Base-by-base conservation (phyloP, 164 flowering plant species). In the Aristolochia californica region DNA sequence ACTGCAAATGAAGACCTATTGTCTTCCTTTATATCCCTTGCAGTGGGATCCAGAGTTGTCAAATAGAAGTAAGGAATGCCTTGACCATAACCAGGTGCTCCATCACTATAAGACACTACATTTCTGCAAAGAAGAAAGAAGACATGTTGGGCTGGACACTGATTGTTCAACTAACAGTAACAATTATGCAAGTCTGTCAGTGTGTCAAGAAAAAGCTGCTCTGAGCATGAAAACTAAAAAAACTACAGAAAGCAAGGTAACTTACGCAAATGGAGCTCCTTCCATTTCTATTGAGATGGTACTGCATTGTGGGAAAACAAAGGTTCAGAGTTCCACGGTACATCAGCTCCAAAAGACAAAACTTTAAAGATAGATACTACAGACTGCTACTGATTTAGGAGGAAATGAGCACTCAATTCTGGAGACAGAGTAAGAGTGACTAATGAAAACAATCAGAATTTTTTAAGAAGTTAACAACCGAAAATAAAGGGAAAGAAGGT, bases 211-310 rank as follows among this genome's bases (percentile, higher is more conserved):
- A 5, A 43, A 1, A 26, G 53, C 24, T 4, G 26, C 38, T 34
- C 14, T 45, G 26, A 13, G 38, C 15, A 57, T 4, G 17, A 15
- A 28, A 30, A 22, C 18, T 14, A 22, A 62, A 67, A 44, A n/a
- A 47, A 43, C 14, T 10, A 44, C 18, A 5, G 15, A 17, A 47
- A 17, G 1, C 5, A 47, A 27, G 56, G 34, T 17, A 47, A 66
- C 72, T 66, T 81, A 93, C 98, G 97, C 98, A 57, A 88, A 93
- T 4, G 98, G 98, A 22, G 98, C 88, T 61, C 97, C 98, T 57
- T 79, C 84, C 70, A 81, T 54, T 5, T 82, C 88, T 59, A 59
- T 68, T 63, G 97, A 79, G 43, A 93, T 79, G 55, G 97, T 93
- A 70, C 98, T 89, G 93, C 84, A 80, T 94, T 89, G 91, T 82